phyloP scores from a whole-genome alignment of 345 rosid genomes.

The Hibiscus syriacus region DNA sequence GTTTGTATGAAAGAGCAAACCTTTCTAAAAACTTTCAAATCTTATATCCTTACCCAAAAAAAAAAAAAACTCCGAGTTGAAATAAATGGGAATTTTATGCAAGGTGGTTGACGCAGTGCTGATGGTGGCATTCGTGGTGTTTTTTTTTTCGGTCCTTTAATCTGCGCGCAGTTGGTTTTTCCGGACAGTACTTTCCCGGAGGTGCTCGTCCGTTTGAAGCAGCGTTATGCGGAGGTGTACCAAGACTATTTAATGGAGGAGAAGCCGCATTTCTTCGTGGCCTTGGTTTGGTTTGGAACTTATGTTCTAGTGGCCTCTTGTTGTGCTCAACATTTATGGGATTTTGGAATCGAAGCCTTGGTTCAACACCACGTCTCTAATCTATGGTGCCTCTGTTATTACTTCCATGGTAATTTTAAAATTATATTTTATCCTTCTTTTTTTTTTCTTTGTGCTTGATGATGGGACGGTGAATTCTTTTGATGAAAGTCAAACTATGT shows the following conservation, averaged over 20 bases:
- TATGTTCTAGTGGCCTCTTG: conserved; percentile 69
- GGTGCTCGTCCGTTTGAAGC: conserved; percentile 40
- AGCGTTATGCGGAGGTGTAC: conserved; percentile 29
- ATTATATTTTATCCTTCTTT: not conserved
- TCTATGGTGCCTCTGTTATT: conserved; percentile 54
- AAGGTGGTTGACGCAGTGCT: conserved; percentile 53
- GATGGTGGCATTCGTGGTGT: conserved; percentile 42
- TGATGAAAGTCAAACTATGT: not conserved
- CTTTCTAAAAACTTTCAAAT: not conserved
- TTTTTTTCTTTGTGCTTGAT: no score
- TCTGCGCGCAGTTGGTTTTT: conserved; percentile 55
- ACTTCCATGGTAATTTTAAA: conserved; percentile 52
- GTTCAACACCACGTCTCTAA: conserved; percentile 65
- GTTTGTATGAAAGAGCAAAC: no score
- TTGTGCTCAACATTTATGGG: conserved; percentile 44
- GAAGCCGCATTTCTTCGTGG: conserved; percentile 73
- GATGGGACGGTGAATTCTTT: not conserved
- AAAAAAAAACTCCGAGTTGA: no score
- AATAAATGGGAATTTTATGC: conserved; percentile 51
- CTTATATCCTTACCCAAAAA: no score
- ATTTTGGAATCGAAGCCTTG: conserved; percentile 53
- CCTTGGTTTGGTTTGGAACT: conserved; percentile 64
- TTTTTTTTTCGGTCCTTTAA: conserved; percentile 49
- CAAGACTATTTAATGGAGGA: conserved; percentile 63
- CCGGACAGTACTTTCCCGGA: conserved; percentile 44